These are phyloP conservation scores for Stygiomarasmius scandens DNA, from an alignment of 1,284 basidiomycete species.

Conservation along the genomic window DNA sequence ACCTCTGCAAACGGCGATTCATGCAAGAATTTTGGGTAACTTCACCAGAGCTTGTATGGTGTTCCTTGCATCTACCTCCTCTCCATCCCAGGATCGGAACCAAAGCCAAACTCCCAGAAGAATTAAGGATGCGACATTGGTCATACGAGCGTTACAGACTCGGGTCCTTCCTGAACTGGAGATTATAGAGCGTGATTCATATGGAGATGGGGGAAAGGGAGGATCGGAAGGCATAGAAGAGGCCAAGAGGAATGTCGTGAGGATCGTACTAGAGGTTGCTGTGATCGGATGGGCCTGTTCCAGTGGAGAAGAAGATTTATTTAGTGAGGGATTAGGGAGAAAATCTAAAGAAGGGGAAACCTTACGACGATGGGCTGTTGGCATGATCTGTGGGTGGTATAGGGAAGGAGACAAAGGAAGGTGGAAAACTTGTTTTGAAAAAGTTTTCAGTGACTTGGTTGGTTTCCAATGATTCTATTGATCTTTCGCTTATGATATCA, in stretches of 20 bases:
- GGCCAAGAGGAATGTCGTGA: conserved; percentile 7
- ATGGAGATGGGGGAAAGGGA: background rate
- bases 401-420: conserved; percentile 3
- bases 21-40: conserved; percentile 11
- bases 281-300: conserved; percentile 5
- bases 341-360: background rate
- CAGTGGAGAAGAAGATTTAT: background rate
- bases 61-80: conserved; percentile 4
- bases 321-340: background rate
- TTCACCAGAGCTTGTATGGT: conserved; percentile 11
- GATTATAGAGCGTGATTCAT: background rate
- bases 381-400: conserved; percentile 11
- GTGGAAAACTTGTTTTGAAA: conserved; percentile 13
- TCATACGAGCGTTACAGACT: conserved; percentile 13
- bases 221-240: background rate
- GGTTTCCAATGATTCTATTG: conserved; percentile 1
- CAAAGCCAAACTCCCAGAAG: background rate
- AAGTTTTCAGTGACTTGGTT: conserved; percentile 7
- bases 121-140: conserved; percentile 11
- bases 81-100: background rate
- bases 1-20: conserved; percentile 20
- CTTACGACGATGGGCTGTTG: background rate
- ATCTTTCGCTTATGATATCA: background rate
- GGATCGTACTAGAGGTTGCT: conserved; percentile 5
- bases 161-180: conserved; percentile 14